A percentile compares a stretch with the other conserved stretches of the same genome.
Evolutionary conservation across 768 basidiomycete species (phyloP).

Genomic region (Leccinum boreale): DNA sequence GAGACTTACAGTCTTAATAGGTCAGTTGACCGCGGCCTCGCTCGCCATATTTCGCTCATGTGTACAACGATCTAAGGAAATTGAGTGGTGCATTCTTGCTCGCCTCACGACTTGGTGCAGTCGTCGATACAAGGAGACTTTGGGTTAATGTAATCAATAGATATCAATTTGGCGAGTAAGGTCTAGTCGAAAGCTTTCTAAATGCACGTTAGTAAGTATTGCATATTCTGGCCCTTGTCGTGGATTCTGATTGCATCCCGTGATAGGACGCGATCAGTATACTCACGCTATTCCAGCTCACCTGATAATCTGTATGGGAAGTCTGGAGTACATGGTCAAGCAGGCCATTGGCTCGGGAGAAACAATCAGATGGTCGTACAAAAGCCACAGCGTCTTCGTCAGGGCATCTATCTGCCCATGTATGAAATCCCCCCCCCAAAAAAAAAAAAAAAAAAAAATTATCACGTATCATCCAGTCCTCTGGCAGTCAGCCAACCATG

Average conservation of each 20-base stretch:
- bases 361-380: not conserved
- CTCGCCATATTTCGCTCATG: not conserved
- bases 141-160: conserved; percentile 67
- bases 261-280: not conserved
- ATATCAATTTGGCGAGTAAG: conserved; percentile 16
- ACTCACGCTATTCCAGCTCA: not conserved
- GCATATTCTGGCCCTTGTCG: not conserved
- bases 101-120: conserved; percentile 70
- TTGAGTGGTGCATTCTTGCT: conserved; percentile 79
- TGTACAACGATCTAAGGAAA: conserved; percentile 44
- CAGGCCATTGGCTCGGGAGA: not conserved
- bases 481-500: not conserved
- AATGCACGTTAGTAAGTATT: not conserved
- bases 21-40: conserved; percentile 37
- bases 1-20: conserved; percentile 96
- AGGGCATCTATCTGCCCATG: not conserved
- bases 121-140: conserved; percentile 65
- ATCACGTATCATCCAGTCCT: not conserved
- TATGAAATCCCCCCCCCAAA: not conserved
- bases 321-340: not conserved
- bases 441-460: not conserved
- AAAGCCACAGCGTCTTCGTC: not conserved
- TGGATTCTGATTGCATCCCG: not conserved
- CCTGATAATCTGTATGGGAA: not conserved
- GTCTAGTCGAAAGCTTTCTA: not conserved